Conservation (phyloP, 2,329 filamentous ascomycete genomes). For the Stemphylium beticola region DNA sequence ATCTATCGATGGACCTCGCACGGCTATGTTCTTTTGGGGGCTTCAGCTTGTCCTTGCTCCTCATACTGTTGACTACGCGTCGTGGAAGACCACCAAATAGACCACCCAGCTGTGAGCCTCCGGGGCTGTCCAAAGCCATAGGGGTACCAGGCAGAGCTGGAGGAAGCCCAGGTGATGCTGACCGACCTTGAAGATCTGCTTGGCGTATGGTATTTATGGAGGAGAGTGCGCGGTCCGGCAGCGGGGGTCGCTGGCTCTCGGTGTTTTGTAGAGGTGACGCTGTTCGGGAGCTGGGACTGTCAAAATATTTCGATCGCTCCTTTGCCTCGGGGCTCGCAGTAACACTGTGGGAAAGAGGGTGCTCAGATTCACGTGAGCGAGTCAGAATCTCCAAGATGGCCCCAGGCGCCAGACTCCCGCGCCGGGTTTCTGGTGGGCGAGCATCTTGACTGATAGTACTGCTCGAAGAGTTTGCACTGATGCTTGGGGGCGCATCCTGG, state of each 20-base stretch:
- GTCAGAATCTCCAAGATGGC: conserved; percentile 62
- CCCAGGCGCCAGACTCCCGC: conserved; percentile 64
- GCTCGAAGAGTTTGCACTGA: conserved; percentile 59
- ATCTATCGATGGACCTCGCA: conserved; percentile 69
- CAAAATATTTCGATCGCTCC: conserved; percentile 44
- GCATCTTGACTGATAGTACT: conserved; percentile 62
- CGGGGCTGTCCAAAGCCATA: conserved; percentile 50
- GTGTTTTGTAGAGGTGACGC: conserved; percentile 47
- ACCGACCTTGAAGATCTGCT: conserved; percentile 42
- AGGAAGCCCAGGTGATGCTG: conserved; percentile 49
- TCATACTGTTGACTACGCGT: conserved; percentile 55
- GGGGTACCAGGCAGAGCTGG: conserved; percentile 55
- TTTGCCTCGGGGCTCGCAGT: conserved; percentile 69
- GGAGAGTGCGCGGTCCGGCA: conserved; percentile 51
- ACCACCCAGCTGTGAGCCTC: conserved; percentile 51
- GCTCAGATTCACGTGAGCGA: conserved; percentile 63
- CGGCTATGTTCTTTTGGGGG: conserved; percentile 57
- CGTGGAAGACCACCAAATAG: conserved; percentile 55
- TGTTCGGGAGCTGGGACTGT: conserved; percentile 47
- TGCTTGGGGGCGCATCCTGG: conserved; percentile 62
- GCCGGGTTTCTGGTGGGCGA: conserved; percentile 58
- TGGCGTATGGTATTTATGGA: conserved; percentile 56
- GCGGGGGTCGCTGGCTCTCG: conserved; percentile 35
- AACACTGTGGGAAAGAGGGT: conserved; percentile 77
- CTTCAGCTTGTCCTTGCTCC: conserved; percentile 48